Conservation (phyloP, 2,329 filamentous ascomycete genomes). For the Pyricularia grisea region DNA sequence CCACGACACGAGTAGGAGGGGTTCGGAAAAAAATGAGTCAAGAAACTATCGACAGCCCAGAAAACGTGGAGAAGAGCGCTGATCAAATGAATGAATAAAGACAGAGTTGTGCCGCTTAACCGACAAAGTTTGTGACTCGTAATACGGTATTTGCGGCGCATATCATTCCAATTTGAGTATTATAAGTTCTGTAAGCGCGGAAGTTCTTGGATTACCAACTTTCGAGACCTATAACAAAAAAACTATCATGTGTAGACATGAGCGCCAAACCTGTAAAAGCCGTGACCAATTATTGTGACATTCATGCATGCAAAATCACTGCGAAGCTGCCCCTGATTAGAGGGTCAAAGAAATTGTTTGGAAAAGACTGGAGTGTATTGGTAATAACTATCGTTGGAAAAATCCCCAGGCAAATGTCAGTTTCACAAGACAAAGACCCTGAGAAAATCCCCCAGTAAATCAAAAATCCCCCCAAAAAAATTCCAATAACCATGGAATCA, state of each 20-base stretch:
- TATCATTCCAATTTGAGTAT: too few relatives aligned
- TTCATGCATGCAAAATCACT: background rate
- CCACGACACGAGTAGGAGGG: background rate
- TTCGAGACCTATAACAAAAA: too few relatives aligned
- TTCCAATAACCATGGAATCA: background rate
- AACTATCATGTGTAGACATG: too few relatives aligned
- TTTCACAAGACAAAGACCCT: background rate
- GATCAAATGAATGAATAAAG: background rate
- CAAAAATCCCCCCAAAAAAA: background rate
- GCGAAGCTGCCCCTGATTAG: background rate
- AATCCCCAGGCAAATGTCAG: background rate
- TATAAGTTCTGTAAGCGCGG: too few relatives aligned
- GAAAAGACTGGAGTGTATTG: background rate
- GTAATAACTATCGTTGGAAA: background rate
- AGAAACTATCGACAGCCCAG: background rate
- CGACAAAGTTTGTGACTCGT: too few relatives aligned
- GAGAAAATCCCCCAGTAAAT: background rate
- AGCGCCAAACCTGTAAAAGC: background rate
- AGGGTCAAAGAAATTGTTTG: background rate
- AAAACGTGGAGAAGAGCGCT: background rate
- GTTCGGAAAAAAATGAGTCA: background rate
- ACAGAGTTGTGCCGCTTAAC: too few relatives aligned
- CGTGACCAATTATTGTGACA: background rate
- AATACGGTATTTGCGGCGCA: too few relatives aligned
- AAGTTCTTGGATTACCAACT: too few relatives aligned